These are phyloP conservation scores for Aquanectria penicillioides DNA, from an alignment of 2,329 filamentous ascomycete species.

Conservation along the genomic window DNA sequence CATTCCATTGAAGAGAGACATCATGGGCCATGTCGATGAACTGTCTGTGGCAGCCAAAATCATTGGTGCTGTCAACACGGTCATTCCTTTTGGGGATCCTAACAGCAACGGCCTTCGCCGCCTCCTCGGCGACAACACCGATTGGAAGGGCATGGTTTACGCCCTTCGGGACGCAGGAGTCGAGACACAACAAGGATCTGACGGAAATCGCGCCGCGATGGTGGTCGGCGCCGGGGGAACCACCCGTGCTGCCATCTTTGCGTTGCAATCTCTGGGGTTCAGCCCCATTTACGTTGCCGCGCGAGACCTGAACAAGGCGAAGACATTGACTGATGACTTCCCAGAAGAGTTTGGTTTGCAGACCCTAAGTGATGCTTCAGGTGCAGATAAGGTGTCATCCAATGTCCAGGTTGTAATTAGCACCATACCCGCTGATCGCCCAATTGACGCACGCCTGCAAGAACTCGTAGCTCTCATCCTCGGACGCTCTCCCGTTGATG, in stretches of 20 bases:
- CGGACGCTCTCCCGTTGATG: constrained; percentile 49
- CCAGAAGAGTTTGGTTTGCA: constrained; percentile 76
- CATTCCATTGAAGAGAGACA: constrained; percentile 91
- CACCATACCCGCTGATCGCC: constrained; percentile 88
- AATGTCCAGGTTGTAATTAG: constrained; percentile 76
- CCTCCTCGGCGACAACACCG: constrained; percentile 90
- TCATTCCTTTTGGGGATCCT: constrained; percentile 67
- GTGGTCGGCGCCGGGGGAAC: constrained; percentile 94
- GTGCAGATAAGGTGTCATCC: constrained; percentile 62
- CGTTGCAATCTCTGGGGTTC: constrained; percentile 85
- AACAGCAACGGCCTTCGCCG: constrained; percentile 55
- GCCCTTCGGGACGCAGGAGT: constrained; percentile 78
- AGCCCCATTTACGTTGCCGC: constrained; percentile 88
- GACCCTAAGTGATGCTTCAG: constrained; percentile 63
- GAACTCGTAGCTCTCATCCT: constrained; percentile 69
- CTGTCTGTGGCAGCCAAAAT: constrained; percentile 80
- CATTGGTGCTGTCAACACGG: constrained; percentile 95
- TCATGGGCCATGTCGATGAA: constrained; percentile 83
- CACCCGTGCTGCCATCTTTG: constrained; percentile 89
- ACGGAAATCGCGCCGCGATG: constrained; percentile 76
- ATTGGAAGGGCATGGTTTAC: constrained; percentile 92
- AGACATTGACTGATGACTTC: constrained; percentile 76
- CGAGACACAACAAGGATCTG: constrained; percentile 44
- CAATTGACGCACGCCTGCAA: constrained; percentile 78
- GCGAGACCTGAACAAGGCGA: constrained; percentile 75